These are phyloP conservation scores for Phialophora verrucosa DNA, from an alignment of 2,329 filamentous ascomycete genomes.

Conservation along the genomic window DNA sequence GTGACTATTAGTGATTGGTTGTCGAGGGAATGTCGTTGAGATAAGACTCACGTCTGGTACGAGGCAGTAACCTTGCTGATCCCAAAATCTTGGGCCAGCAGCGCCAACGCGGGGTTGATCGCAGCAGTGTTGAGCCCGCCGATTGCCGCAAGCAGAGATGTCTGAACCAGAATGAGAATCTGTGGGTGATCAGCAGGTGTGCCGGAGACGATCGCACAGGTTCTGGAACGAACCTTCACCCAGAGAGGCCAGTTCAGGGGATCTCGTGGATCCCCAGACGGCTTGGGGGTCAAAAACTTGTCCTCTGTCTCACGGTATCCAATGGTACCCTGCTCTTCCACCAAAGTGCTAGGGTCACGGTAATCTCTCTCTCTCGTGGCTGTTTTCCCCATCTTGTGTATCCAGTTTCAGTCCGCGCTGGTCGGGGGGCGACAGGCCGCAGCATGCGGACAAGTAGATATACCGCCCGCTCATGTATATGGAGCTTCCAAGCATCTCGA, in stretches of 20 bases:
- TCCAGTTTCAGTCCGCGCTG: neutral
- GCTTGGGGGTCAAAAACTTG: conserved; percentile 21
- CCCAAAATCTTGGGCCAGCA: conserved; percentile 31
- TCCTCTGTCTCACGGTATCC: neutral
- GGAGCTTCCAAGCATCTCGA: conserved; percentile 7
- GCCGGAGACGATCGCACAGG: conserved; percentile 39
- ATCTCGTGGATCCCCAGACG: conserved; percentile 37
- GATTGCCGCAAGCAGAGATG: conserved; percentile 40
- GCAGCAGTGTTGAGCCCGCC: conserved; percentile 36
- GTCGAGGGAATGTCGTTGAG: conserved; percentile 6
- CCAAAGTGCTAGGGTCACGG: conserved; percentile 4
- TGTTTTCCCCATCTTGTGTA: conserved; percentile 1
- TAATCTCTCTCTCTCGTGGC: conserved; percentile 1
- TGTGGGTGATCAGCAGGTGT: conserved; percentile 22
- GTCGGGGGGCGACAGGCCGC: neutral
- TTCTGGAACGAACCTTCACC: conserved; percentile 35
- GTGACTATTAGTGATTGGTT: conserved; percentile 17
- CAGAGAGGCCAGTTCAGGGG: conserved; percentile 40
- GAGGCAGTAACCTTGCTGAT: conserved; percentile 34
- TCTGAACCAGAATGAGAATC: conserved; percentile 39
- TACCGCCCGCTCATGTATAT: conserved; percentile 3
- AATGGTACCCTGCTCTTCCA: conserved; percentile 11
- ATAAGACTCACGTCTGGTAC: conserved; percentile 38
- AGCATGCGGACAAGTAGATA: neutral
- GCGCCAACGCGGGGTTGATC: conserved; percentile 37